Percentiles rank a stretch among this genome's conserved stretches.
Evolutionary conservation across 768 basidiomycete species (phyloP).

Genomic region (Mycena filopes): DNA sequence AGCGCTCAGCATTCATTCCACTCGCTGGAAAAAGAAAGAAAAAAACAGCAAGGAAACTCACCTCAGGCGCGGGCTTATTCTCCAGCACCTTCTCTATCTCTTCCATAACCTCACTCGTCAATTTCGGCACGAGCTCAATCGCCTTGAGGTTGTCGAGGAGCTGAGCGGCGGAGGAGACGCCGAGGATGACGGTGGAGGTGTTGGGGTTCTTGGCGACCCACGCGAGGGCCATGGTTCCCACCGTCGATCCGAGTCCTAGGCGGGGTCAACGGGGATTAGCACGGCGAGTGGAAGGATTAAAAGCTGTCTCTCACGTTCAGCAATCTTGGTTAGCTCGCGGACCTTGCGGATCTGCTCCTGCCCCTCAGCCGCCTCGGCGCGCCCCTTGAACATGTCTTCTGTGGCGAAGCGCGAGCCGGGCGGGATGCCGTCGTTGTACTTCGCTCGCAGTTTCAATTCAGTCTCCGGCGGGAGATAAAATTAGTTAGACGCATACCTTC

Average conservation of each 20-base stretch:
- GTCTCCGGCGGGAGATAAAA: neutral
- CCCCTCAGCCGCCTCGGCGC: constrained; percentile 68
- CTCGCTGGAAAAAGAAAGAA: neutral
- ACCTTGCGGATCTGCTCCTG: constrained; percentile 78
- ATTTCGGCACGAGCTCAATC: constrained; percentile 75
- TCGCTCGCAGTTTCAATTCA: neutral
- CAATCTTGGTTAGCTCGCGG: constrained; percentile 70
- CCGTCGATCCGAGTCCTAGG: constrained; percentile 66
- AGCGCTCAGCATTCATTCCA: neutral
- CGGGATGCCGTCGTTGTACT: constrained; percentile 84
- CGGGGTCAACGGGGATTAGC: neutral
- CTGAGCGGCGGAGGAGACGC: constrained; percentile 72
- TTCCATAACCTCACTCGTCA: constrained; percentile 71
- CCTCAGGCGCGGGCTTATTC: constrained; percentile 51
- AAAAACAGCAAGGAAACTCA: neutral
- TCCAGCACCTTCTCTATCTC: constrained; percentile 76
- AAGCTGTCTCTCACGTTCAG: constrained; percentile 54
- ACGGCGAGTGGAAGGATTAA: neutral
- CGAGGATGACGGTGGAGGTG: constrained; percentile 74
- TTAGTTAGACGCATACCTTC: constrained; percentile 8
- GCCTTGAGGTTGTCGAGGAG: constrained; percentile 76
- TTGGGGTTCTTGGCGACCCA: constrained; percentile 78
- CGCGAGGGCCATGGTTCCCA: constrained; percentile 78
- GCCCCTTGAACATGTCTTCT: constrained; percentile 65
- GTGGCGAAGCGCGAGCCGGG: constrained; percentile 75